Evolutionary conservation across 768 basidiomycete genomes (phyloP).

Genomic region (Floccularia luteovirens): DNA sequence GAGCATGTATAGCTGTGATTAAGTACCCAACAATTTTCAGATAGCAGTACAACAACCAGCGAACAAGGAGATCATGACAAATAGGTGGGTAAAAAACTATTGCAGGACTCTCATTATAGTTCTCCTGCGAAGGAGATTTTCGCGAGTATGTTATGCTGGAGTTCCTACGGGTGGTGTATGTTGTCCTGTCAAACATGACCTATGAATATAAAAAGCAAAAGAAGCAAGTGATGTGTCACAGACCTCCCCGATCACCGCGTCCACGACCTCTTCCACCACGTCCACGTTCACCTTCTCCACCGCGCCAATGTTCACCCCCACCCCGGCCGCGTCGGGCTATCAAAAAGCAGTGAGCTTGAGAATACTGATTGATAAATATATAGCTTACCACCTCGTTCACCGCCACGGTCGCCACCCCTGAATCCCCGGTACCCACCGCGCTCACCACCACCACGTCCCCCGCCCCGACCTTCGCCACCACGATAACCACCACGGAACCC

Average conservation of each 20-base stretch:
- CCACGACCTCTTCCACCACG: constrained; percentile 8
- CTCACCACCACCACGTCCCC: constrained; percentile 15
- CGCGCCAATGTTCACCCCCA: constrained; percentile 41
- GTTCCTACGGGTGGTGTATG: not conserved
- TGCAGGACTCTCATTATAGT: not conserved
- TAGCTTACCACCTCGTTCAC: constrained; percentile 13
- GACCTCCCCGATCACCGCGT: constrained; percentile 12
- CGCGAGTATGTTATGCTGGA: not conserved
- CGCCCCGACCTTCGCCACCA: constrained; percentile 24
- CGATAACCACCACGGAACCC: constrained; percentile 30
- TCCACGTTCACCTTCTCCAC: constrained; percentile 16
- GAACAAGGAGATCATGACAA: not conserved
- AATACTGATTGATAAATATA: not conserved
- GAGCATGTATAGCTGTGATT: too few species aligned
- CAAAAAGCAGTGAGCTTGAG: not conserved
- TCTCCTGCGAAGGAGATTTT: not conserved
- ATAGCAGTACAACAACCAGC: constrained; percentile 1
- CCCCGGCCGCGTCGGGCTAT: constrained; percentile 25
- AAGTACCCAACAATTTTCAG: not conserved
- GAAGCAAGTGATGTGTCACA: not conserved
- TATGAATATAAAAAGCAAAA: not conserved
- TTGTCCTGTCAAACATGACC: not conserved
- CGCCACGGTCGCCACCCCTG: constrained; percentile 8
- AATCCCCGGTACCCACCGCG: constrained; percentile 7
- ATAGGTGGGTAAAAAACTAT: constrained; percentile 1